Percentiles rank a stretch among this genome's conserved stretches.
phyloP scores from a whole-genome alignment of 106 monocot species.

The Apostasia shenzhenica region DNA sequence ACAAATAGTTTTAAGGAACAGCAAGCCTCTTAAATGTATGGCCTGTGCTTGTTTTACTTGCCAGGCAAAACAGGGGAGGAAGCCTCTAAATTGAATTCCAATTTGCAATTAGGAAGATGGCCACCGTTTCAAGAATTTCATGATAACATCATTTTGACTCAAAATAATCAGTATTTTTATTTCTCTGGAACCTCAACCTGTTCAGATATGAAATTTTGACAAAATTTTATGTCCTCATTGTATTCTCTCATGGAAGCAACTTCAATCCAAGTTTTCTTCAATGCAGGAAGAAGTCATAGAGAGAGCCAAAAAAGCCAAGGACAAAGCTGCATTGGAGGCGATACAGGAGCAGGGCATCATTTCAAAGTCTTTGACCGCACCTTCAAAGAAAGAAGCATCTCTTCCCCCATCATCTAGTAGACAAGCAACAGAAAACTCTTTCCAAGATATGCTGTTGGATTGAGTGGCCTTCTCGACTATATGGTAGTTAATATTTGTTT shows the following conservation, averaged over 20 bases:
- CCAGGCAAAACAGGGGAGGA: too few relatives aligned
- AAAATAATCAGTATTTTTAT: too few relatives aligned
- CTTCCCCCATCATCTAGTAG: constrained; percentile 11
- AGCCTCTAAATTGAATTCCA: too few relatives aligned
- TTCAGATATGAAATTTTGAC: neutral
- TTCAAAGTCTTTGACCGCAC: constrained; percentile 15
- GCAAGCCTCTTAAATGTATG: too few relatives aligned
- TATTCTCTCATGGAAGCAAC: neutral
- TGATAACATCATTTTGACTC: too few relatives aligned
- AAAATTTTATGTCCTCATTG: neutral
- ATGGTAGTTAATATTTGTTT: too few relatives aligned
- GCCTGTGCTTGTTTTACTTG: too few relatives aligned
- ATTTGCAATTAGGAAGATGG: too few relatives aligned
- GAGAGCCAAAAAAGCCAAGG: constrained; percentile 60
- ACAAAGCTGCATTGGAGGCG: constrained; percentile 61
- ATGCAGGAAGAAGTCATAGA: constrained; percentile 63
- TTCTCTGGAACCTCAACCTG: too few relatives aligned
- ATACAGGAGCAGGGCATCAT: constrained; percentile 16
- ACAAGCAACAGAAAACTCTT: constrained; percentile 3
- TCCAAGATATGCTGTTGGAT: constrained; percentile 11
- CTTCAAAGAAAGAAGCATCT: neutral
- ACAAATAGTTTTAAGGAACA: too few relatives aligned
- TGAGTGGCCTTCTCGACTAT: neutral
- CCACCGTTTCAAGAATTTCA: too few relatives aligned
- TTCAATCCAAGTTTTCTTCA: neutral